These are phyloP conservation scores for Balakata baccata DNA, from an alignment of 345 rosid species.

Conservation along the genomic window DNA sequence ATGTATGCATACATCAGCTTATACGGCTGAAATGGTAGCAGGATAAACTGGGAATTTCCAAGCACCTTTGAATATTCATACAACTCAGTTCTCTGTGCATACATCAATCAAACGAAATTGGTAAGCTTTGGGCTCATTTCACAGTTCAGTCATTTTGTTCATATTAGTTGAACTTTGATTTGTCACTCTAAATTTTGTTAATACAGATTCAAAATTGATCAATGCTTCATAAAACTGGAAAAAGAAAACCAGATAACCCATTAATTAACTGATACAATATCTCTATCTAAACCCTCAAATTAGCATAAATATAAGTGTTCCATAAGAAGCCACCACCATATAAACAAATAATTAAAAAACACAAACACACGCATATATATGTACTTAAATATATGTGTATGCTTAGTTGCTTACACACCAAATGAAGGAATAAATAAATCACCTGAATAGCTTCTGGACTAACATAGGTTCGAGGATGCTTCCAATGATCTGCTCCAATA, in stretches of 20 bases:
- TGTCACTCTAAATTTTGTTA: neutral
- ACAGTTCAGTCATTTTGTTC: neutral
- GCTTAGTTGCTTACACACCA: neutral
- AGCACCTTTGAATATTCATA: constrained; percentile 92
- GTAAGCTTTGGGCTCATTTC: neutral
- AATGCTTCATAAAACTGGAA: neutral
- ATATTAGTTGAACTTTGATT: neutral
- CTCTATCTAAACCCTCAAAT: neutral
- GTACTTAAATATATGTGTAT: neutral
- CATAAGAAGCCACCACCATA: neutral
- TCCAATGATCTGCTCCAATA: constrained; percentile 84
- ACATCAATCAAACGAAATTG: constrained; percentile 27
- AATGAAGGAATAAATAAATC: neutral
- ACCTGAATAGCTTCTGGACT: constrained; percentile 91
- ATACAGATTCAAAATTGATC: neutral
- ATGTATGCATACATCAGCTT: constrained; percentile 93
- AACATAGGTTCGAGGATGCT: constrained; percentile 68
- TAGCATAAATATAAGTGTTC: neutral
- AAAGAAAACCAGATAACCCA: neutral
- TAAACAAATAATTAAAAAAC: neutral
- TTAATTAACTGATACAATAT: neutral
- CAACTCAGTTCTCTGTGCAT: constrained; percentile 90
- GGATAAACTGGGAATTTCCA: constrained; percentile 88
- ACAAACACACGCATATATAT: neutral
- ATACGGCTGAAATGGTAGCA: constrained; percentile 92